Conservation (phyloP, 495 filamentous ascomycete genomes). For the Lasiosphaeria ovina region DNA sequence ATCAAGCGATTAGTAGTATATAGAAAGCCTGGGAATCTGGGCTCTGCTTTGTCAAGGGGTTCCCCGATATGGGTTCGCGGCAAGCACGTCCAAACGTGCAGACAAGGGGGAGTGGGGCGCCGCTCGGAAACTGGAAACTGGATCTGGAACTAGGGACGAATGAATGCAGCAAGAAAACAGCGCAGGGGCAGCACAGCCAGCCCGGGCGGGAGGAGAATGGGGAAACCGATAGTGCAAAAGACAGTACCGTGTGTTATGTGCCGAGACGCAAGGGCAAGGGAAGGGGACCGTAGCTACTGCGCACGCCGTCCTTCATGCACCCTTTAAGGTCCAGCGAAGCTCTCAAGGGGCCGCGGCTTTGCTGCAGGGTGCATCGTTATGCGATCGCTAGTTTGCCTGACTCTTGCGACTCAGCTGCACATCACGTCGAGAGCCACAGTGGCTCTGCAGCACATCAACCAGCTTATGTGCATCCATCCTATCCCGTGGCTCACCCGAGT, state of each 20-base stretch:
- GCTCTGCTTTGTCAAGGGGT: too few species aligned
- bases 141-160: conserved; percentile 6
- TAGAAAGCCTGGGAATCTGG: background rate
- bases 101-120: background rate
- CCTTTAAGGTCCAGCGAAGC: conserved; percentile 1
- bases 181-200: conserved; percentile 16
- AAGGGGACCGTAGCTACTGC: background rate
- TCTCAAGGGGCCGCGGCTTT: conserved; percentile 2
- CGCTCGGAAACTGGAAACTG: background rate
- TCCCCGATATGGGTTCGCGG: background rate
- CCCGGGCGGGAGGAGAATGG: background rate
- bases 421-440: conserved; percentile 1
- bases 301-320: too few species aligned
- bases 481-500: background rate
- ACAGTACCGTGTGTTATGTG: background rate
- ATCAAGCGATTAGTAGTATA: too few species aligned
- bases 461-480: background rate
- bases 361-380: conserved; percentile 5
- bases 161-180: conserved; percentile 6
- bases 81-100: background rate
- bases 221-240: conserved; percentile 1
- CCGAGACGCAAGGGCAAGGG: conserved; percentile 9
- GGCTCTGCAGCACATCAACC: background rate
- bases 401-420: conserved; percentile 4
- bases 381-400: conserved; percentile 8